Evolutionary conservation across 2,329 filamentous ascomycete genomes (phyloP), one percentile per base, ranked within the genome.

Genomic region (Diaporthe batatas): DNA sequence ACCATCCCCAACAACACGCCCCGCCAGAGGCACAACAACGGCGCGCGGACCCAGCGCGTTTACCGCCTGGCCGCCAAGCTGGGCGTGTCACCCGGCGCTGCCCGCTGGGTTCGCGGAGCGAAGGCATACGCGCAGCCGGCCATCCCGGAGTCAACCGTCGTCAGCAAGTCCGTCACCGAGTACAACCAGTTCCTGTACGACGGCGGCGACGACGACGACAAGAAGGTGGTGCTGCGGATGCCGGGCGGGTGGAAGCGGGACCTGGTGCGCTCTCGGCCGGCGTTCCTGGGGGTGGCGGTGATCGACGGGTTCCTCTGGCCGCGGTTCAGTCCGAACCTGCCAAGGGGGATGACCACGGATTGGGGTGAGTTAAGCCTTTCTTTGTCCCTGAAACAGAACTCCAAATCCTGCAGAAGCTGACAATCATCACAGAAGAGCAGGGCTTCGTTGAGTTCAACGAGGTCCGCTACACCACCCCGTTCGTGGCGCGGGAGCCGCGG

Each of bases 391-490:
- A n/a, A n/a, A n/a, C n/a, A n/a, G n/a, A n/a, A n/a, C n/a, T n/a
- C n/a, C n/a, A n/a, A n/a, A n/a, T n/a, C n/a, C n/a, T n/a, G n/a
- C n/a, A n/a, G n/a, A 12, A 21, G 18, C 42, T 64, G 21, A 65
- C 39, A 1, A 8, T 32, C 8, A 10, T 14, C 6, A 6, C 29
- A 65, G 59, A 65, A 29, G 59, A 65, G 21, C 59, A 65, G 29
- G 59, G 59, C 7, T 65, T 65, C 59, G 44, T 65, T 32, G 59
- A 65, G 59, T 65, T 65, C 29, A 65, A 65, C 7, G 59, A 65
- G 59, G 59, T 65, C 29, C 21, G 21, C 11, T 65, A 65, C 59
- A 65, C 29, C 11, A 65, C 44, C 0, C 44, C 12, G 0, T 65
- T 65, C 44, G 16, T 25, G 1, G 2, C 59, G 1, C 44, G 59